Evolutionary conservation across 441 rosid species (phyloP), one percentile per base, ranked within the genome.

Genomic region (Populus tomentosa): DNA sequence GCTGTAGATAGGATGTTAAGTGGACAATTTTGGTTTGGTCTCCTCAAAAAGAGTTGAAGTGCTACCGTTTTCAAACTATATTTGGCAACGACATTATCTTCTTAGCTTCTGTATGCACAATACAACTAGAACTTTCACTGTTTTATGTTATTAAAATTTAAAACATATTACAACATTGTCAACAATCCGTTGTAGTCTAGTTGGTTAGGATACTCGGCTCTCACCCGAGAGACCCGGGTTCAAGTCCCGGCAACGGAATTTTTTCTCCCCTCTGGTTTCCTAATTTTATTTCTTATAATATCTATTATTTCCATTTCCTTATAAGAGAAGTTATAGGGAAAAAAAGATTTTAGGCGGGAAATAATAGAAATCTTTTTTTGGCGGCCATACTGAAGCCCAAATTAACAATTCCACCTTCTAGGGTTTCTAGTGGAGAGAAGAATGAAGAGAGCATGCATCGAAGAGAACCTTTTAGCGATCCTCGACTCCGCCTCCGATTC

Each of bases 191-290:
- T 90, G 95, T 91, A 89, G 97, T 94, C 95, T 94, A 94, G 97
- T 82, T 83, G 95, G 97, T 94, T 35, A 90, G 97, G 97, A 92
- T 91, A 91, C 88, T 91, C 93, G 98, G 92, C 95, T 94, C 93
- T 94, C 95, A 91, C 98, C 93, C 91, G 94, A 86, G 88, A 86
- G 91, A 90, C 92, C 91, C 91, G 89, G 92, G 93, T 91, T 91
- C 95, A 78, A 88, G 84, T 88, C 88, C 93, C 90, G 93, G 89
- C 91, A 88, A 81, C 87, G 92, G 97, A 90, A 89, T 1, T 61
- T 59, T 61, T 38, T 0, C 46, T 38, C 46, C 13, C 46, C 13
- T 38, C 13, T 10, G 2, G 4, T 10, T 38, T 38, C 3, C 11
- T 38, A 38, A 38, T 38, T 38, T 38, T 38, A 38, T 38, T 38